A percentile compares a stretch with the other conserved stretches of the same genome.
phyloP scores from a whole-genome alignment of 495 filamentous ascomycete genomes.

The Evansstolkia leycettana region DNA sequence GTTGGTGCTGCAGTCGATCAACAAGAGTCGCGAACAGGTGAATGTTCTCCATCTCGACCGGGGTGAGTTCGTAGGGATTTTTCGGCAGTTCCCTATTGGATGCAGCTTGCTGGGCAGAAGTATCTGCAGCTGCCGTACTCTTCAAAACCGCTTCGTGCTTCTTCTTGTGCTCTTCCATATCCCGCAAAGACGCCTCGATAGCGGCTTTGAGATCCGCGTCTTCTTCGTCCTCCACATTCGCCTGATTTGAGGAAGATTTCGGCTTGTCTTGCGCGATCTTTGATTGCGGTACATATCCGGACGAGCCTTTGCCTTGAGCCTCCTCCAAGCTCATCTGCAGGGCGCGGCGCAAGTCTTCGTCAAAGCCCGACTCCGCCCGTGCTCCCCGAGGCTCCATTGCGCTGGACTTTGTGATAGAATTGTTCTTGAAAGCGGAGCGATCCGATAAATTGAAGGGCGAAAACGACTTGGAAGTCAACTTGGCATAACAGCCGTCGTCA shows the following conservation, averaged over 20 bases:
- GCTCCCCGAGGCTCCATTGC: conserved; percentile 84
- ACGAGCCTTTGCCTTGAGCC: conserved; percentile 58
- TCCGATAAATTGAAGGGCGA: conserved; percentile 29
- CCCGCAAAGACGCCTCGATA: conserved; percentile 88
- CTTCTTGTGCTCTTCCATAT: conserved; percentile 98
- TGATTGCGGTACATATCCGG: conserved; percentile 59
- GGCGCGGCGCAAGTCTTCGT: conserved; percentile 87
- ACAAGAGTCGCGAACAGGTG: conserved; percentile 92
- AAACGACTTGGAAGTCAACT: conserved; percentile 61
- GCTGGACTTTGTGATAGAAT: conserved; percentile 39
- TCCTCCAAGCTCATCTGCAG: conserved; percentile 96
- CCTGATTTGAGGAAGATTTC: conserved; percentile 2
- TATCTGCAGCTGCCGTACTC: conserved; percentile 37
- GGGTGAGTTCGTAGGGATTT: conserved; percentile 89
- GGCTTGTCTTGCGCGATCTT: conserved; percentile 23
- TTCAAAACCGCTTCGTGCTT: conserved; percentile 71
- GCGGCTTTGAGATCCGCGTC: conserved; percentile 91
- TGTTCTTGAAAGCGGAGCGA: conserved; percentile 36
- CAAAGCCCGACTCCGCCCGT: conserved; percentile 75
- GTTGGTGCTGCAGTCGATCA: conserved; percentile 87
- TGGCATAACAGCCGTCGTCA: conserved; percentile 91
- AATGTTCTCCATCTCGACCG: conserved; percentile 93
- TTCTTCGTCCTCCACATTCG: conserved; percentile 58
- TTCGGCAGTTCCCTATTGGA: conserved; percentile 46
- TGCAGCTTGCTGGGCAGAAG: conserved; percentile 11